Evolutionary conservation across 441 rosid species (phyloP).

Genomic region (Theobroma grandiflorum): DNA sequence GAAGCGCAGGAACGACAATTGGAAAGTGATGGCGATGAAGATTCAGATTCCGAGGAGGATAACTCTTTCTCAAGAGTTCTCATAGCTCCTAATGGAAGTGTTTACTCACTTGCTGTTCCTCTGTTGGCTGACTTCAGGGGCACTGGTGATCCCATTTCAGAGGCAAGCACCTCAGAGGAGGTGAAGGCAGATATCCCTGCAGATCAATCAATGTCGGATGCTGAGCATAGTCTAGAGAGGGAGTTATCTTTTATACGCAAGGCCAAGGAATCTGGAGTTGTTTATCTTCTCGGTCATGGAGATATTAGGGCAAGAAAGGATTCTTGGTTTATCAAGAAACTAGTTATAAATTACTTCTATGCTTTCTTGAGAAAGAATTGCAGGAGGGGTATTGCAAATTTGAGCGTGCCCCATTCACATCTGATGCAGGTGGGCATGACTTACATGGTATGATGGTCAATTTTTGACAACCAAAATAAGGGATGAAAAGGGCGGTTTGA

Average conservation of each 20-base stretch:
- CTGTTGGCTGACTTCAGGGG: slow-evolving; percentile 75
- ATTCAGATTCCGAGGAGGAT: slow-evolving; percentile 71
- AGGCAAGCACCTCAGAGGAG: slow-evolving; percentile 65
- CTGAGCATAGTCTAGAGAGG: slow-evolving; percentile 89
- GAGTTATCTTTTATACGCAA: slow-evolving; percentile 89
- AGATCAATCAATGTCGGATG: slow-evolving; percentile 55
- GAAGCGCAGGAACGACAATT: slow-evolving; percentile 93
- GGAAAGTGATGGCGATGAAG: slow-evolving; percentile 90
- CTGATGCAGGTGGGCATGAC: slow-evolving; percentile 99
- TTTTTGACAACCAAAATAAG: slow-evolving; percentile 25
- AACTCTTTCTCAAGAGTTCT: slow-evolving; percentile 60
- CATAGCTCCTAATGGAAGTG: slow-evolving; percentile 91
- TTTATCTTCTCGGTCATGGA: slow-evolving; percentile 97
- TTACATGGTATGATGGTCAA: slow-evolving; percentile 82
- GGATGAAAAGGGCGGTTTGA: not conserved
- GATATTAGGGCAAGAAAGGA: slow-evolving; percentile 96
- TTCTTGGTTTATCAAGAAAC: slow-evolving; percentile 95
- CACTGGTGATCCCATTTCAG: slow-evolving; percentile 48
- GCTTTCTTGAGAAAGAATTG: slow-evolving; percentile 96
- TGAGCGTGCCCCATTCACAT: slow-evolving; percentile 92
- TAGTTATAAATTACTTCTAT: slow-evolving; percentile 89
- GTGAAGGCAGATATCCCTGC: slow-evolving; percentile 40
- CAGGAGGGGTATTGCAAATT: slow-evolving; percentile 89
- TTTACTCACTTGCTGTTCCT: slow-evolving; percentile 83
- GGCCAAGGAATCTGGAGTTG: slow-evolving; percentile 97